These are phyloP conservation scores for Epichloe uncinata DNA, from an alignment of 2,329 filamentous ascomycete species.

Conservation along the genomic window DNA sequence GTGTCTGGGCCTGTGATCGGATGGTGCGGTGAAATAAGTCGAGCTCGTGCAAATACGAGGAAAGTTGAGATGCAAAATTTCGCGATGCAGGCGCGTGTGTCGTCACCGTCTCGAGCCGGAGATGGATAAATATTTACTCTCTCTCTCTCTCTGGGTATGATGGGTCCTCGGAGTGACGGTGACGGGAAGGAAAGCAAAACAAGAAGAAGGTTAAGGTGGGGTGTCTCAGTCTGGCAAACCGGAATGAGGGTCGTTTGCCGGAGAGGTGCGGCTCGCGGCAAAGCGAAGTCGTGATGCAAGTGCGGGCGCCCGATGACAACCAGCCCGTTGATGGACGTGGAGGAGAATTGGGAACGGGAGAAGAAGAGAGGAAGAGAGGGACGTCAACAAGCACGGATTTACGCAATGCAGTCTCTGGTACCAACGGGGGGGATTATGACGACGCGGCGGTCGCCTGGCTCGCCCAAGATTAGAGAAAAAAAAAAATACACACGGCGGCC, in stretches of 20 bases:
- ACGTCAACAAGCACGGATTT: neutral
- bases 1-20: too few relatives aligned
- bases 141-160: neutral
- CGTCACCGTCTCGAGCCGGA: neutral
- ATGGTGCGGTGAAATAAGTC: neutral
- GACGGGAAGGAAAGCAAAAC: neutral
- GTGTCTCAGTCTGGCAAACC: neutral
- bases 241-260: neutral
- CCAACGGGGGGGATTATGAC: neutral
- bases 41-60: neutral
- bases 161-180: neutral
- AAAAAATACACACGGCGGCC: too few relatives aligned
- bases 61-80: neutral
- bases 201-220: neutral
- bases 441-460: neutral
- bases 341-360: neutral
- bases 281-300: neutral
- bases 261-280: slow-evolving; percentile 1
- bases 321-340: neutral
- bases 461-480: too few relatives aligned
- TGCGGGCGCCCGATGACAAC: neutral
- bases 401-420: neutral
- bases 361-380: neutral
- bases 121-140: too few relatives aligned
- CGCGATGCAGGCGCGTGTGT: neutral